Evolutionary conservation across 1,284 basidiomycete genomes (phyloP), one percentile per base, ranked within the genome.

Genomic region (Sparassis latifolia): DNA sequence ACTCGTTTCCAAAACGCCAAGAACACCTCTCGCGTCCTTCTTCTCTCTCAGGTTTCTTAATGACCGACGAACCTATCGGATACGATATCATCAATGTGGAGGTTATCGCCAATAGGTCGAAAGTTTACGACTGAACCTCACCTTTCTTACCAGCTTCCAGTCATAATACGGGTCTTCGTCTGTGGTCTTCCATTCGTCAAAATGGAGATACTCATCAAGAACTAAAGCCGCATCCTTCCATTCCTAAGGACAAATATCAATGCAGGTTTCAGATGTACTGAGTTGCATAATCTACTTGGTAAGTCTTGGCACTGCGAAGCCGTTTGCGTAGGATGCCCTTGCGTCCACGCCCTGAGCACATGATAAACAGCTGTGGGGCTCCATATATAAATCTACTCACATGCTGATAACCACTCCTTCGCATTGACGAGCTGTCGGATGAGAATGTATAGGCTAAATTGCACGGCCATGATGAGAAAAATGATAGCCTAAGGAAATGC

Each of bases 1-100:
- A 62, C 93, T 98, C 1, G 94, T 89, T 60, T 97, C 92, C 35
- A 99, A 72, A 0, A 98, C 91, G 10, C 91, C 92, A 50, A 96
- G 79, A 45, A 97, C 78, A 0, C 89, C 92, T 54, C 89, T 80
- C 2, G 82, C 86, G 64, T 97, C 93, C 38, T 86, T 81, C 66
- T 77, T 81, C 65, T 85, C 74, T 57, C 88, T 69, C 51, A 87
- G 67, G 28, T 70, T 73, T 53, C 67, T 78, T 44, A 92, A 68
- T 1, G 87, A 89, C 35, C 77, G 76, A 54, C 78, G 74, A 28
- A 90, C 86, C 79, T 87, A 43, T 30, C n/a, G 35, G 5, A 44
- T n/a, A 37, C 35, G 30, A 38, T 42, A 42, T 43, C 31, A 31
- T 32, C 30, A 44, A 30, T 12, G 27, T 31, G 46, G 12, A 33